These are phyloP conservation scores for Lactarius akahatsu DNA, from an alignment of 768 basidiomycete species.

Conservation along the genomic window DNA sequence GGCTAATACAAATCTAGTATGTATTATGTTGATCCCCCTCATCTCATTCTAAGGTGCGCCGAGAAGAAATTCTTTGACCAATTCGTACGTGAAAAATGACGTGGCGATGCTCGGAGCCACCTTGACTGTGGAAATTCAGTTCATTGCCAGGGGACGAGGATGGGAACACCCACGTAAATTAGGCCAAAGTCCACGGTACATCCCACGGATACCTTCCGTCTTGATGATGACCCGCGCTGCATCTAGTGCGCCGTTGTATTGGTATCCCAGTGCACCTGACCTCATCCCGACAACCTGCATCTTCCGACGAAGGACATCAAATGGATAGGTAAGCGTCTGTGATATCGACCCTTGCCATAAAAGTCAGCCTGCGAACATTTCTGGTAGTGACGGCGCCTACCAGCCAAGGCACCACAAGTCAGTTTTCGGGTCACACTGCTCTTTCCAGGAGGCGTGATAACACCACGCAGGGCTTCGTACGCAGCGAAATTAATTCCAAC, in stretches of 20 bases:
- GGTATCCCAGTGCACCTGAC: slow-evolving; percentile 53
- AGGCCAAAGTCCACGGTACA: slow-evolving; percentile 88
- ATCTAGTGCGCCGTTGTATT: slow-evolving; percentile 80
- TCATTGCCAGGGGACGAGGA: neutral
- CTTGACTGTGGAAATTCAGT: slow-evolving; percentile 55
- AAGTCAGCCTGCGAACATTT: slow-evolving; percentile 11
- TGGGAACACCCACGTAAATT: slow-evolving; percentile 65
- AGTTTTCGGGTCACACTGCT: slow-evolving; percentile 67
- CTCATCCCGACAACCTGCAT: slow-evolving; percentile 88
- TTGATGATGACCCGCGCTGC: slow-evolving; percentile 67
- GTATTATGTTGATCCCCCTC: slow-evolving; percentile 13
- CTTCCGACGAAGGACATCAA: slow-evolving; percentile 91
- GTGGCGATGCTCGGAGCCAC: slow-evolving; percentile 90
- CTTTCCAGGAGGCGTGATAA: slow-evolving; percentile 82
- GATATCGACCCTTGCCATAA: slow-evolving; percentile 72
- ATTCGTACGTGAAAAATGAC: slow-evolving; percentile 81
- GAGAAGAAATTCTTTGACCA: slow-evolving; percentile 54
- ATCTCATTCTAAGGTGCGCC: slow-evolving; percentile 32
- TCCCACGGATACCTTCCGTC: slow-evolving; percentile 70
- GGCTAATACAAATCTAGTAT: slow-evolving; percentile 26
- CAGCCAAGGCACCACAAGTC: slow-evolving; percentile 83
- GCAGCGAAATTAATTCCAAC: slow-evolving; percentile 91
- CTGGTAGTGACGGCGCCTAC: slow-evolving; percentile 39
- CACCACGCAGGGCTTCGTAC: slow-evolving; percentile 77
- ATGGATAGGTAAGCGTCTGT: slow-evolving; percentile 93